These are phyloP conservation scores for Plantago elongata DNA, from an alignment of 257 asterid genomes.

Conservation along the genomic window DNA sequence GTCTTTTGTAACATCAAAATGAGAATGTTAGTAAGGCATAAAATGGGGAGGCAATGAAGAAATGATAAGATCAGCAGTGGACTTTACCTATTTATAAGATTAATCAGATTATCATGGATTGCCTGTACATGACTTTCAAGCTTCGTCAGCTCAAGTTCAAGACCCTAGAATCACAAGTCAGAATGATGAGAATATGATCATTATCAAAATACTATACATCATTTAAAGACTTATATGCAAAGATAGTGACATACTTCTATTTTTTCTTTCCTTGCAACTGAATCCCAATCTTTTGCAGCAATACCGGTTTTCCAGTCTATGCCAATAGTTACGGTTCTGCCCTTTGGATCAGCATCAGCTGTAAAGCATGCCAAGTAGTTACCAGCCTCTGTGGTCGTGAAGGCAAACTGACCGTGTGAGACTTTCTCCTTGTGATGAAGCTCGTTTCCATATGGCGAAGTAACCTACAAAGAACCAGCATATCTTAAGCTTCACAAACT, in stretches of 20 bases:
- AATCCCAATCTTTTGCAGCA: conserved; percentile 76
- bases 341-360: conserved; percentile 29
- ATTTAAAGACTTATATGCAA: not conserved
- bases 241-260: conserved; percentile 45
- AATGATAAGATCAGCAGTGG: not conserved
- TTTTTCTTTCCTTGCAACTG: conserved; percentile 85
- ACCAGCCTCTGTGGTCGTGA: conserved; percentile 74
- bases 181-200: not conserved
- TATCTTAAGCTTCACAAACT: conserved; percentile 4
- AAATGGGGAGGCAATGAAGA: not conserved
- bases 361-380: conserved; percentile 68
- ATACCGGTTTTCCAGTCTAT: conserved; percentile 83
- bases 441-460: conserved; percentile 70
- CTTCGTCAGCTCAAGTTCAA: conserved; percentile 70
- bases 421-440: conserved; percentile 60
- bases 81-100: conserved; percentile 44
- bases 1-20: too few relatives aligned
- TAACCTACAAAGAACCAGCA: conserved; percentile 38
- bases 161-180: conserved; percentile 41
- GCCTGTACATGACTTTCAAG: conserved; percentile 60
- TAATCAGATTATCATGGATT: conserved; percentile 45
- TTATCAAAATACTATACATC: not conserved
- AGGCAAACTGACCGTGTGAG: conserved; percentile 71
- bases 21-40: not conserved
- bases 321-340: conserved; percentile 51